Conservation (phyloP, 2,329 filamentous ascomycete species). For the Aureobasidium sp. region DNA sequence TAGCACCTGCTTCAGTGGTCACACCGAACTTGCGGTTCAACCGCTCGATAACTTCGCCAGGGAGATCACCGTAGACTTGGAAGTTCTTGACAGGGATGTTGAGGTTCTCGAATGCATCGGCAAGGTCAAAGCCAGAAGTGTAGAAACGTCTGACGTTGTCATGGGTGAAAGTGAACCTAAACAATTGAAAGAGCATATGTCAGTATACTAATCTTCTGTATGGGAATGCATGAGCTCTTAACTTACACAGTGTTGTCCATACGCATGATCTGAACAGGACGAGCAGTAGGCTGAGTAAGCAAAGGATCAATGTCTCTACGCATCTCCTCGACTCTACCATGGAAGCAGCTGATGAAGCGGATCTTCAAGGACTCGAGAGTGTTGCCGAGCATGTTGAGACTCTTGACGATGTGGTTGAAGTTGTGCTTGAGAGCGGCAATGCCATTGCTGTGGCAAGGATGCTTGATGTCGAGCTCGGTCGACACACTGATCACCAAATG, state of each 20-base stretch:
- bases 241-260: not conserved
- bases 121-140: not conserved
- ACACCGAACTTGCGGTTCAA: not conserved
- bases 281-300: not conserved
- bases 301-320: not conserved
- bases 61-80: not conserved
- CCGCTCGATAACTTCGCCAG: not conserved
- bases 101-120: not conserved
- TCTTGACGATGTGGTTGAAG: constrained; percentile 6
- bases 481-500: not conserved
- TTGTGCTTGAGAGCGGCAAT: constrained; percentile 8
- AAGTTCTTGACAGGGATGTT: not conserved
- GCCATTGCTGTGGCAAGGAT: not conserved
- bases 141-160: not conserved
- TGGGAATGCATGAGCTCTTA: too few relatives aligned
- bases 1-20: not conserved
- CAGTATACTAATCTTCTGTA: not conserved
- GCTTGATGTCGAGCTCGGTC: not conserved
- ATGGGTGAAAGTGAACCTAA: not conserved
- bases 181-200: not conserved
- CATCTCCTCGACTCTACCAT: not conserved
- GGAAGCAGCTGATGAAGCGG: not conserved
- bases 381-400: not conserved
- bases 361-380: not conserved
- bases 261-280: not conserved